phyloP scores from a whole-genome alignment of 2,329 filamentous ascomycete species.

The Karstenula rhodostoma region DNA sequence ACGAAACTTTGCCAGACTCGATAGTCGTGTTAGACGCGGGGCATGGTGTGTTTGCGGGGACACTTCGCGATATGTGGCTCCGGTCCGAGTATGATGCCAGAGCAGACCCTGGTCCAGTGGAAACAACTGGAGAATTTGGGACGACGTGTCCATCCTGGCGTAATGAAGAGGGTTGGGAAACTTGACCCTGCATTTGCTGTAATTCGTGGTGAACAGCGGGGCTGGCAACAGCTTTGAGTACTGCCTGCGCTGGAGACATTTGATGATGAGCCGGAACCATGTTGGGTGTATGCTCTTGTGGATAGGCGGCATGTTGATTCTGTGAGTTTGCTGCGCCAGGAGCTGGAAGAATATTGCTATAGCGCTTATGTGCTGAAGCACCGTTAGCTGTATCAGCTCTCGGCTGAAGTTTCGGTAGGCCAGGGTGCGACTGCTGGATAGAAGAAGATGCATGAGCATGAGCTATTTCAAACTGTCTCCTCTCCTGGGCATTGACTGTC shows the following conservation, averaged over 20 bases:
- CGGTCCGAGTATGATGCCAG: background rate
- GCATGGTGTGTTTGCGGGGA: background rate
- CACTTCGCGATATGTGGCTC: background rate
- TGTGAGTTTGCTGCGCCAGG: constrained; percentile 57
- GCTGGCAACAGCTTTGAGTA: constrained; percentile 91
- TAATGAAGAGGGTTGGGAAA: constrained; percentile 70
- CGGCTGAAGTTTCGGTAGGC: constrained; percentile 6
- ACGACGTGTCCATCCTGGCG: background rate
- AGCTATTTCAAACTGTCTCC: background rate
- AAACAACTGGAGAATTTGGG: background rate
- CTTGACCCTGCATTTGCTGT: too few species aligned
- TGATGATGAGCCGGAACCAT: constrained; percentile 75
- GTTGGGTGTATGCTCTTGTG: constrained; percentile 73
- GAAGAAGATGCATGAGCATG: background rate
- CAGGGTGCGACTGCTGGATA: background rate
- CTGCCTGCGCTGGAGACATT: constrained; percentile 84
- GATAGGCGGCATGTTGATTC: constrained; percentile 78
- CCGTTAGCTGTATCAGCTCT: background rate
- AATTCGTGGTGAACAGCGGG: constrained; percentile 62
- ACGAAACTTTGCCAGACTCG: constrained; percentile 6
- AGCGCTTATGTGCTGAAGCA: constrained; percentile 2
- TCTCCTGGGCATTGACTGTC: background rate
- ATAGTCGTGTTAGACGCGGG: background rate
- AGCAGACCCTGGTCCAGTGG: background rate
- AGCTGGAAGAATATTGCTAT: constrained; percentile 11